Conservation (phyloP, 192 early-diverging fungal genomes). For the Coemansia sp. region DNA sequence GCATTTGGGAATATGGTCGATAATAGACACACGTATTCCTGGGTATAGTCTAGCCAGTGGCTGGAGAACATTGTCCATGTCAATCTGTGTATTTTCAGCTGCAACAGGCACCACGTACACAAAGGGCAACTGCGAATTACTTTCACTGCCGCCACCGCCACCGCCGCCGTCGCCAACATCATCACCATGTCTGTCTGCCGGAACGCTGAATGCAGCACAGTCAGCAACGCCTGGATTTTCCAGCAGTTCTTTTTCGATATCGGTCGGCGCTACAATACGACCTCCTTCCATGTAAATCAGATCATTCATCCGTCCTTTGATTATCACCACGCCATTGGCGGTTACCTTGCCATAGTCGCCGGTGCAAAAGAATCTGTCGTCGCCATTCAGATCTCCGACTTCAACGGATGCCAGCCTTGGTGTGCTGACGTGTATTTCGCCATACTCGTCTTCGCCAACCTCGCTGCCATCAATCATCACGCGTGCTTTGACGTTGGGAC, state of each 20-base stretch:
- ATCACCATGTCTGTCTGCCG: not conserved
- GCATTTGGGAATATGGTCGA: slow-evolving; percentile 26
- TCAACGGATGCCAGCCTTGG: slow-evolving; percentile 21
- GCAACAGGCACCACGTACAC: slow-evolving; percentile 33
- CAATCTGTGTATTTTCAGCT: not conserved
- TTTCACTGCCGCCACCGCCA: slow-evolving; percentile 2
- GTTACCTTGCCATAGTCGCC: slow-evolving; percentile 48
- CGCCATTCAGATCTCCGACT: not conserved
- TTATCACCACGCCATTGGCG: slow-evolving; percentile 35
- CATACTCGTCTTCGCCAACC: slow-evolving; percentile 36
- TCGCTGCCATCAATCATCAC: slow-evolving; percentile 37
- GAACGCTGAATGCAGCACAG: slow-evolving; percentile 37
- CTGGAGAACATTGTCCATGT: slow-evolving; percentile 8
- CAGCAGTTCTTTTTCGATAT: slow-evolving; percentile 32
- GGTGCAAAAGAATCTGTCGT: slow-evolving; percentile 30
- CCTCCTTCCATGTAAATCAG: slow-evolving; percentile 18
- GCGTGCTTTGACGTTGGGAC: slow-evolving; percentile 37
- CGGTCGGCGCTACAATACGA: slow-evolving; percentile 17
- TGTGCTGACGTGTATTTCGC: slow-evolving; percentile 49
- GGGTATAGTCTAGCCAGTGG: slow-evolving; percentile 21
- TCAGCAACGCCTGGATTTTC: slow-evolving; percentile 23
- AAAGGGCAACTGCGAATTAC: slow-evolving; percentile 7
- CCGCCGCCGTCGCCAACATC: not conserved
- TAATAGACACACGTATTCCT: slow-evolving; percentile 25
- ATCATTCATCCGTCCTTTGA: slow-evolving; percentile 41